Evolutionary conservation across 2,329 filamentous ascomycete species (phyloP), one percentile per base, ranked within the genome.

Genomic region (Thelonectria rubi): DNA sequence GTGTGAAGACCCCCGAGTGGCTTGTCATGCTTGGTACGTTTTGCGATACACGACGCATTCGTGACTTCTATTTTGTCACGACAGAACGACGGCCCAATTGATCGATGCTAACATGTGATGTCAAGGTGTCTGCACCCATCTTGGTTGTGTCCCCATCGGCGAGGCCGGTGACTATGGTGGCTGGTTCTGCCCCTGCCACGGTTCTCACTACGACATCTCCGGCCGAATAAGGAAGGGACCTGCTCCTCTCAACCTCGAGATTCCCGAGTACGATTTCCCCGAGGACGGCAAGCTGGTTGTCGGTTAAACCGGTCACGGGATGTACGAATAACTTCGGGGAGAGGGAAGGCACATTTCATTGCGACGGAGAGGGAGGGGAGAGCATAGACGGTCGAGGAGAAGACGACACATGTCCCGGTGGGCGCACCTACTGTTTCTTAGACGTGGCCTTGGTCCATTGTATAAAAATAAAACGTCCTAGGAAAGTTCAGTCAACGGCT

Each of bases 161-260:
- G 95, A 99, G 86, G 93, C 95, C 69, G 95, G 95, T 80, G 96
- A 99, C 82, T 99, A 85, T 76, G 95, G 95, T 79, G 95, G 95
- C 78, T 99, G 95, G 95, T 99, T 99, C 91, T 99, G 95, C 86
- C 95, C 95, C 70, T 99, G 95, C 91, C 95, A 99, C 88, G 95
- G 95, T 81, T 97, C 94, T 73, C 95, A 99, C 87, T 99, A 99
- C 88, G 95, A 99, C 80, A 98, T 99, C 80, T 98, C 94, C 68
- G 95, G 95, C 80, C 93, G 95, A 82, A 92, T 97, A 87, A 90
- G 95, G 85, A 97, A 92, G 88, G 95, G 95, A 70, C 95, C 95
- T 67, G 95, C 95, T 65, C 95, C 95, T 70, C 88, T 99, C 76
- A 99, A 99, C 87, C 89, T 99, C 77, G 95, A 98, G 85, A 89